phyloP scores from a whole-genome alignment of 257 asterid genomes.

The Ophiorrhiza pumila region DNA sequence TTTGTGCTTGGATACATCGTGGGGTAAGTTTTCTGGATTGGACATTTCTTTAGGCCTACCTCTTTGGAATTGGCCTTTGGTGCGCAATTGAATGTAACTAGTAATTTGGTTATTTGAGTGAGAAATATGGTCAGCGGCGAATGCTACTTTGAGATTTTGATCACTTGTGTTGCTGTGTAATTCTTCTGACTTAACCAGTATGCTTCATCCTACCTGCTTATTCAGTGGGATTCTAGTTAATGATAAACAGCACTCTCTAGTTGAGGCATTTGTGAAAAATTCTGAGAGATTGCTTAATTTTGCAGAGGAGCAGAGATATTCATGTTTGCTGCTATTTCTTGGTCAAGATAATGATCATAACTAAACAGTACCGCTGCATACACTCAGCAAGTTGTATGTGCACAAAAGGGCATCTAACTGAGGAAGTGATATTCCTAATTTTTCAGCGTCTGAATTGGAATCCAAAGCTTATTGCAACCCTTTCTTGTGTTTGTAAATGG shows the following conservation, averaged over 20 bases:
- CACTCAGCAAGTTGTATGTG: conserved; percentile 82
- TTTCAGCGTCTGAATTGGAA: conserved; percentile 78
- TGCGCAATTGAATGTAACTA: neutral
- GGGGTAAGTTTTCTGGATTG: neutral
- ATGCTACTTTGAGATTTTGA: neutral
- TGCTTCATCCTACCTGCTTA: neutral
- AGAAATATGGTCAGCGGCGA: neutral
- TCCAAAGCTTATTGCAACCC: conserved; percentile 68
- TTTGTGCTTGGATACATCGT: neutral
- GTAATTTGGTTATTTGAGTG: neutral
- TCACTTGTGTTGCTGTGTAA: neutral
- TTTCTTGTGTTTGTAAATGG: conserved; percentile 92
- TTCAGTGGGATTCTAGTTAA: neutral
- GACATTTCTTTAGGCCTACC: neutral
- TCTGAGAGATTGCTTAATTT: neutral
- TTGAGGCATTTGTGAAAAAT: neutral
- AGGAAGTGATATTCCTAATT: conserved; percentile 72
- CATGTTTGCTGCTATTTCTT: conserved; percentile 27
- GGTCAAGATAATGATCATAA: conserved; percentile 50
- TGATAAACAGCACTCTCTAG: neutral
- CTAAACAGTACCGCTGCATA: conserved; percentile 83
- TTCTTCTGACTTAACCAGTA: neutral
- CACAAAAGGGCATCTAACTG: conserved; percentile 79
- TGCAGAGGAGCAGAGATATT: conserved; percentile 6
- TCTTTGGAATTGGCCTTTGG: neutral